Conservation (phyloP, 148 eudicot genomes). For the Rhododendron molle region DNA sequence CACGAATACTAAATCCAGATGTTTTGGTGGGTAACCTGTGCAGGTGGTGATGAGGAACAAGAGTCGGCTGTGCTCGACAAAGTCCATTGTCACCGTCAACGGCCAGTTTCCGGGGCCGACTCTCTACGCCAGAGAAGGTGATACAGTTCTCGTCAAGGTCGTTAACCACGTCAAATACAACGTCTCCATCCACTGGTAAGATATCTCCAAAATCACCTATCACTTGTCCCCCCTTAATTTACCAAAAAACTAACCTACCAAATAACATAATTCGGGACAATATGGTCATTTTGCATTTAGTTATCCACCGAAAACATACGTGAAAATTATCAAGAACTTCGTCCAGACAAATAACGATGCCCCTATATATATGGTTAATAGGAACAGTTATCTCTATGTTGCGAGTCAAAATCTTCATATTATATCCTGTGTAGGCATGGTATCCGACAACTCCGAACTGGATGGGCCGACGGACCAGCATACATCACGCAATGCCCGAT, state of each 20-base stretch:
- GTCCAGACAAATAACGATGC: no score
- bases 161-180: conserved; percentile 49
- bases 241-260: not conserved
- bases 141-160: conserved; percentile 45
- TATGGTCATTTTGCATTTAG: not conserved
- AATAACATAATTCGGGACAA: not conserved
- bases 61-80: conserved; percentile 36
- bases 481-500: conserved; percentile 61
- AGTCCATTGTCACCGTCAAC: conserved; percentile 47
- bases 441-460: conserved; percentile 45
- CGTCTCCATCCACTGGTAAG: conserved; percentile 53
- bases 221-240: not conserved
- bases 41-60: conserved; percentile 49
- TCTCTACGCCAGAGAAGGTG: conserved; percentile 47
- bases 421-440: conserved; percentile 35
- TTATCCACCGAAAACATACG: not conserved
- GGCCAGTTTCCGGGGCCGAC: conserved; percentile 54
- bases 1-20: not conserved
- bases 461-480: conserved; percentile 63
- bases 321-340: not conserved
- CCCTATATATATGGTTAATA: no score
- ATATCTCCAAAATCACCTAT: not conserved
- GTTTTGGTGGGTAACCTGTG: not conserved
- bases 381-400: not conserved
- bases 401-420: not conserved